Evolutionary conservation across 306 rosid species (phyloP).

Genomic region (Cucurbita moschata): DNA sequence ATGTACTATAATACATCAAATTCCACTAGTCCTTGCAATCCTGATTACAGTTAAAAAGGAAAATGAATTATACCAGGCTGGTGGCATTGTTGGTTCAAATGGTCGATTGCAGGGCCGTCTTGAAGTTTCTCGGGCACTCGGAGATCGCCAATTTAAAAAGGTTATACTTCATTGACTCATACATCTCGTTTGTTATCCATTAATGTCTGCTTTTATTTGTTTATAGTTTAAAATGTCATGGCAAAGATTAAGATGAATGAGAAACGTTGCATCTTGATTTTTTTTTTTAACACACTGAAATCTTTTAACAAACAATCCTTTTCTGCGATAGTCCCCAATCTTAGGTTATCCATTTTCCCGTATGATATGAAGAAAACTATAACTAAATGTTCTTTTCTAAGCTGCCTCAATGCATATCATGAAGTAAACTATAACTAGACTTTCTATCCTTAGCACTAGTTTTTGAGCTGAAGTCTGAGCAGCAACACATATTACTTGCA

Average conservation of each 20-base stretch:
- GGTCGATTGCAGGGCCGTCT: constrained; percentile 83
- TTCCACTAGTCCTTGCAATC: neutral
- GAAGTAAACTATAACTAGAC: neutral
- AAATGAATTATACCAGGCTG: constrained; percentile 38
- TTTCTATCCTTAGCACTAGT: neutral
- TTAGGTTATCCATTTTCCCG: neutral
- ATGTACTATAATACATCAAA: neutral
- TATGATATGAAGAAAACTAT: neutral
- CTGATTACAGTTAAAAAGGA: neutral
- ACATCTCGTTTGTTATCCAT: neutral
- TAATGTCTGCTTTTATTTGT: neutral
- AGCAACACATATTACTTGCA: constrained; percentile 25
- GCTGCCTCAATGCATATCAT: neutral
- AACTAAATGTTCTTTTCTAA: neutral
- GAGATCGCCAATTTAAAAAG: constrained; percentile 88
- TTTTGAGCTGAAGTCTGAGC: constrained; percentile 7
- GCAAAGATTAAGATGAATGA: neutral
- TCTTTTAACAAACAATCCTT: neutral
- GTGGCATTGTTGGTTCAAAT: constrained; percentile 71
- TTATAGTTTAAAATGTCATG: neutral
- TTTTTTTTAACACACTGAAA: neutral
- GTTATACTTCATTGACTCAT: constrained; percentile 13
- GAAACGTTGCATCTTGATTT: neutral
- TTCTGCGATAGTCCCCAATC: neutral
- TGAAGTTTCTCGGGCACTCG: constrained; percentile 82